Base-by-base conservation (phyloP, 139 green algal genomes). In the Auxenochlorella pyrenoidosa region DNA sequence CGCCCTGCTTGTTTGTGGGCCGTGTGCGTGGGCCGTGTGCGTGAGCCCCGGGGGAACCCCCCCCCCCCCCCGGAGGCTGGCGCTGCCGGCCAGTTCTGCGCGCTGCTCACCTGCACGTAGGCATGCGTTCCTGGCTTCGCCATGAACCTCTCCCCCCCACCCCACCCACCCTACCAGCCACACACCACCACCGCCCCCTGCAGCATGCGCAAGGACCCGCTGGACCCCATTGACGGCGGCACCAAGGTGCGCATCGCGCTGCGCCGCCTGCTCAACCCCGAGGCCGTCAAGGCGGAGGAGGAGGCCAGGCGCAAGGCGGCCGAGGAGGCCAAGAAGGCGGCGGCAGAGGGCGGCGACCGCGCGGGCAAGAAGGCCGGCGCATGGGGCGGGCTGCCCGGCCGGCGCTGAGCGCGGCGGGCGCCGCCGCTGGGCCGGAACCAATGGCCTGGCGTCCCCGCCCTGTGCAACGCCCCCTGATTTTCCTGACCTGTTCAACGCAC, bases 171-270 rank as follows among this genome's bases (percentile, higher is more conserved):
- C 5, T 12, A 2, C 63, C 63, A 18, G 26, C 63, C 63, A 18
- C 30, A 2, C 54, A 8, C 54, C 54, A 2, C 54, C 54, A 8
- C 54, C 54, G 2, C 18, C 54, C 54, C 18, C 60, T 73, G 71
- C 89, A 94, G 95, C 68, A 70, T 99, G 90, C 92, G 97, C 60
- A 99, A 99, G 92, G 97, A 99, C 88, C 93, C 94, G 0, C 89
- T 98, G 86, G 96, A 98, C 88, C 89, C 93, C 76, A 98, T 99
- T 76, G 97, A 98, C 87, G 93, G 84, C n/a, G 94, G 94, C 87
- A 94, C 87, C 79, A 98, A 98, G 93, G 97, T 99, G 75, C 44
- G 66, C 66, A 79, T 86, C 34, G 89, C 84, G 28, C 60, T 90
- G 58, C 75, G 71, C 43, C 84, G 84, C 26, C 34, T 92, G 70